Conservation (phyloP, 2,329 filamentous ascomycete species). For the Fusarium sublunatum region DNA sequence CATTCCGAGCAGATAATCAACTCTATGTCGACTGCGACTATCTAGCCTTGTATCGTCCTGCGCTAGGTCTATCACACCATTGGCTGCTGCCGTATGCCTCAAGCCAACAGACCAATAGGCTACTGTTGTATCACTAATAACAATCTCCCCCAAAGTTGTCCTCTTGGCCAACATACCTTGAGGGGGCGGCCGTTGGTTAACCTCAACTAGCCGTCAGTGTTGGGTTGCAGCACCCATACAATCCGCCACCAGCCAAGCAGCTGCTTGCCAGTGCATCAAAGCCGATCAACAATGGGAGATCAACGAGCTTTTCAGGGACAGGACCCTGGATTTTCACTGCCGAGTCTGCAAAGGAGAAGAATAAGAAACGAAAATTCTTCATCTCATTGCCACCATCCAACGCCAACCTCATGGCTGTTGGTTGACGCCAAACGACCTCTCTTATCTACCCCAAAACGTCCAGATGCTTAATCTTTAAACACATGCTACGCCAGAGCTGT, state of each 20-base stretch:
- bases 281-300: conserved; percentile 29
- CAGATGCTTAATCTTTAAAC: conserved; percentile 3
- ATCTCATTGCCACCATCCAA: conserved; percentile 29
- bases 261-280: conserved; percentile 9
- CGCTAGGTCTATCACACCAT: conserved; percentile 33
- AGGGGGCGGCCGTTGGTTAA: conserved; percentile 42
- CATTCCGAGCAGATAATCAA: conserved; percentile 27
- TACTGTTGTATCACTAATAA: conserved; percentile 28
- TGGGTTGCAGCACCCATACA: conserved; percentile 14
- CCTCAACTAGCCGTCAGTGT: conserved; percentile 14
- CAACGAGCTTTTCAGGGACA: conserved; percentile 28
- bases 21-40: conserved; percentile 33
- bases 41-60: conserved; percentile 22
- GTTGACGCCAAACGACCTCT: neutral
- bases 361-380: conserved; percentile 14
- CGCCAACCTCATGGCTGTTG: neutral
- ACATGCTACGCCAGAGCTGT: conserved; percentile 8
- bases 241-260: conserved; percentile 32
- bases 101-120: conserved; percentile 34
- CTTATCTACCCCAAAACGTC: conserved; percentile 5
- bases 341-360: conserved; percentile 13
- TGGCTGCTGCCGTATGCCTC: conserved; percentile 36
- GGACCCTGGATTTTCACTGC: conserved; percentile 25
- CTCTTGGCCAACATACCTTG: conserved; percentile 29
- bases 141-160: conserved; percentile 19